A percentile compares a stretch with the other conserved stretches of the same genome.
phyloP scores from a whole-genome alignment of 2,329 filamentous ascomycete species.

The Diaporthe sp. region DNA sequence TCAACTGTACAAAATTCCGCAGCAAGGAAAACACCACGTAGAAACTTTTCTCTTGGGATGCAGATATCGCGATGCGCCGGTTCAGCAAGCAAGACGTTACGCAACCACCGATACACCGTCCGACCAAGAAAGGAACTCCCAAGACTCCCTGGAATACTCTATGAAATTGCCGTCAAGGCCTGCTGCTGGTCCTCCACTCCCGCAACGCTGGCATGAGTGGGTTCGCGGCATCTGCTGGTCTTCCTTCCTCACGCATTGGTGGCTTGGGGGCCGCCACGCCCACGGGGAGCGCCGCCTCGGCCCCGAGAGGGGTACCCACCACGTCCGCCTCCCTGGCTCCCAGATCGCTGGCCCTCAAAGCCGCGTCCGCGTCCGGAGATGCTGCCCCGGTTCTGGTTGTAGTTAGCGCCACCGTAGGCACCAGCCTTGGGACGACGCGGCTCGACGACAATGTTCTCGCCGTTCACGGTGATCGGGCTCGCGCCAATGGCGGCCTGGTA shows the following conservation, averaged over 20 bases:
- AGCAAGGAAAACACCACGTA: slow-evolving; percentile 31
- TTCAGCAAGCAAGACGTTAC: slow-evolving; percentile 41
- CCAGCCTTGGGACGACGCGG: slow-evolving; percentile 85
- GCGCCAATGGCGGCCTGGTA: slow-evolving; percentile 87
- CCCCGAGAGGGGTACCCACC: slow-evolving; percentile 76
- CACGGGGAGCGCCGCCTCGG: slow-evolving; percentile 74
- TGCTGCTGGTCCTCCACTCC: slow-evolving; percentile 28
- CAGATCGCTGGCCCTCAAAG: slow-evolving; percentile 71
- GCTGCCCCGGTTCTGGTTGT: slow-evolving; percentile 73
- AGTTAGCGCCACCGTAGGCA: slow-evolving; percentile 79
- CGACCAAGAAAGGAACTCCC: slow-evolving; percentile 42
- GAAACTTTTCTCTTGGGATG: slow-evolving; percentile 41
- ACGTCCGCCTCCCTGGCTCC: slow-evolving; percentile 73
- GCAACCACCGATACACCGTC: slow-evolving; percentile 40
- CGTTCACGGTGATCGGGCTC: slow-evolving; percentile 89
- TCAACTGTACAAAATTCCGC: slow-evolving; percentile 30
- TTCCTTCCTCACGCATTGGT: slow-evolving; percentile 62
- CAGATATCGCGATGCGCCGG: slow-evolving; percentile 41
- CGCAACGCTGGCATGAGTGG: slow-evolving; percentile 8
- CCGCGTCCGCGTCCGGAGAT: slow-evolving; percentile 75
- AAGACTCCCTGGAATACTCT: slow-evolving; percentile 41
- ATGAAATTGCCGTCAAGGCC: slow-evolving; percentile 34
- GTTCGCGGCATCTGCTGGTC: slow-evolving; percentile 9
- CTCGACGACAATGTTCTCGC: slow-evolving; percentile 88
- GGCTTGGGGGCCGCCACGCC: slow-evolving; percentile 70